phyloP scores from a whole-genome alignment of 2,329 filamentous ascomycete species.

The Didymellaceae sp. region DNA sequence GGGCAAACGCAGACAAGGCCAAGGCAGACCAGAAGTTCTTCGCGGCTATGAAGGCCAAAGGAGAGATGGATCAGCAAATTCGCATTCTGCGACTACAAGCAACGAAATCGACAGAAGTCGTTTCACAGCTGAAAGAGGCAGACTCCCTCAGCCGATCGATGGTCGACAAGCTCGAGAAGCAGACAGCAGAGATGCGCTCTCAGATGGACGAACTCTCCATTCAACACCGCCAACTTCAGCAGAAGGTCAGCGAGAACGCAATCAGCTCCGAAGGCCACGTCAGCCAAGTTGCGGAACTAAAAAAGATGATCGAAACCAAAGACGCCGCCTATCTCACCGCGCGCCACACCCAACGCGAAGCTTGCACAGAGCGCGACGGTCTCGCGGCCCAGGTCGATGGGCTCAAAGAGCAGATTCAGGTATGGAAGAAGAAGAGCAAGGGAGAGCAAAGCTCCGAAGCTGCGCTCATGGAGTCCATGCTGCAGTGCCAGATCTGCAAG shows the following conservation, averaged over 20 bases:
- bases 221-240: constrained; percentile 79
- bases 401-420: constrained; percentile 80
- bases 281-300: constrained; percentile 78
- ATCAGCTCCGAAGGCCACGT: constrained; percentile 75
- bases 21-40: constrained; percentile 99
- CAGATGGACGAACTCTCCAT: constrained; percentile 72
- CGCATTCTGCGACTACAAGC: constrained; percentile 81
- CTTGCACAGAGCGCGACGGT: constrained; percentile 77
- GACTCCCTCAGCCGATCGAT: constrained; percentile 79
- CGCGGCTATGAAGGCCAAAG: constrained; percentile 91
- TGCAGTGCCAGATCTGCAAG: constrained; percentile 90
- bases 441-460: constrained; percentile 83
- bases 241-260: constrained; percentile 71
- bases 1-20: constrained; percentile 84
- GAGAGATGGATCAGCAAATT: constrained; percentile 81
- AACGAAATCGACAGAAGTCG: constrained; percentile 89
- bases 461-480: constrained; percentile 79
- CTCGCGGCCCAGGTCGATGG: constrained; percentile 79
- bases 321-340: constrained; percentile 73
- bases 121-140: constrained; percentile 88
- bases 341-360: constrained; percentile 64
- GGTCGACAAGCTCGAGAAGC: constrained; percentile 87
- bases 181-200: constrained; percentile 81
- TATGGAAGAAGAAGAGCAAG: constrained; percentile 81
- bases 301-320: constrained; percentile 74